Evolutionary conservation across 164 flowering plant genomes (phyloP), one percentile per base, ranked within the genome.

Genomic region (Dillenia turbinata): DNA sequence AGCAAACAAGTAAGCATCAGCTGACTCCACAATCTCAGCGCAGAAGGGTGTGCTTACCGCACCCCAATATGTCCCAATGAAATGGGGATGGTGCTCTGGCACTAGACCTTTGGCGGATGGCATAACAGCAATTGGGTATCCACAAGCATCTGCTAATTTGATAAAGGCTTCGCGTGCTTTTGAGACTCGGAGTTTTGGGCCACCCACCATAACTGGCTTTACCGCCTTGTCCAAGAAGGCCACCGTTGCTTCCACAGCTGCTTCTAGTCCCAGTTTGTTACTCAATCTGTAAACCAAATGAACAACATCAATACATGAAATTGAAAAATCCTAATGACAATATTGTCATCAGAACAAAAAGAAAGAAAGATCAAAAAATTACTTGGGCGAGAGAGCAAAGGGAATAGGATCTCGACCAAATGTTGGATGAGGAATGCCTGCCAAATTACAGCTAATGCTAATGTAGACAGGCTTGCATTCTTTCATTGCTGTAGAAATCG

Each of bases 21-120:
- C 72, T 2, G 71, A 62, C 48, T 68, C 71, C 49, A 68, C 71
- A 17, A 68, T 68, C 53, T 68, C 71, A 1, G 45, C 67, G 47
- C 72, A 69, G 56, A 69, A 69, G 24, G 67, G 54, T 2, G 72
- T 69, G 22, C 72, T 56, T 15, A 69, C 64, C 5, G 64, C 59
- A 9, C 68, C 71, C 72, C 72, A 69, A 26, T 69, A 69, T 0
- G 71, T 68, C 47, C 71, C 71, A 9, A 62, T 69, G 60, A 64
- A 69, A 16, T 43, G 59, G 0, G 69, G 69, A 49, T 66, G 66
- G 49, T 57, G 57, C 73, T 70, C 73, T 8, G 73, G 66, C 12
- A 65, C 73, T 3, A 60, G 53, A 33, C 69, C 73, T 47, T 70
- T 70, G 9, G 66, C 73, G 11, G 69, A 60, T 1, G 73, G 73